Percentiles rank a stretch among this genome's conserved stretches.
Conservation (phyloP, 495 filamentous ascomycete species). For the Xylaria cubensis region DNA sequence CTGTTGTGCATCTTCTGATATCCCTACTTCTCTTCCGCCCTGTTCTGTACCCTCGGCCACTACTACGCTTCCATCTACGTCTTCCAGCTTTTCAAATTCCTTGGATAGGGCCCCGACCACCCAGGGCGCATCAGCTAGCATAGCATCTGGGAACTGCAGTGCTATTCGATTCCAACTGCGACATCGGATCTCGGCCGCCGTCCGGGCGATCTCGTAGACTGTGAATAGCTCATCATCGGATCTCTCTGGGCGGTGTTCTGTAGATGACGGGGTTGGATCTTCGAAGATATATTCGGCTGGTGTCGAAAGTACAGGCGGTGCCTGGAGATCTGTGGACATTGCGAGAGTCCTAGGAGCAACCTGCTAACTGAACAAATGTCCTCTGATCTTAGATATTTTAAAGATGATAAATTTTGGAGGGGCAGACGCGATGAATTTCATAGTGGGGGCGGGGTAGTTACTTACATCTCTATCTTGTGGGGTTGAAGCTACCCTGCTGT, state of each 20-base stretch:
- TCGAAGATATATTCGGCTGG: constrained; percentile 82
- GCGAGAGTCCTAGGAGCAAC: neutral
- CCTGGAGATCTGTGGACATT: constrained; percentile 48
- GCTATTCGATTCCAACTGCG: constrained; percentile 79
- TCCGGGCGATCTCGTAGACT: constrained; percentile 87
- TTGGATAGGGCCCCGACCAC: constrained; percentile 73
- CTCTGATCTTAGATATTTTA: neutral
- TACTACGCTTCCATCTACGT: constrained; percentile 23
- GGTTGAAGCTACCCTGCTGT: too few relatives aligned
- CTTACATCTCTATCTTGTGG: too few relatives aligned
- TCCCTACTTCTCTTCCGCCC: neutral
- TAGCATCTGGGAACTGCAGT: constrained; percentile 91
- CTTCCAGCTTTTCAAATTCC: constrained; percentile 57
- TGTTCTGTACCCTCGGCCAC: neutral
- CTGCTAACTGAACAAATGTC: neutral
- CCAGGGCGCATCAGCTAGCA: constrained; percentile 83
- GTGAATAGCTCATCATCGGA: constrained; percentile 75
- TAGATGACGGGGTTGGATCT: constrained; percentile 49
- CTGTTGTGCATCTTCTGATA: constrained; percentile 18
- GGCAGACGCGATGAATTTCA: constrained; percentile 13
- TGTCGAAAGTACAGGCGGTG: constrained; percentile 83
- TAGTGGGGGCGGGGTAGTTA: constrained; percentile 26
- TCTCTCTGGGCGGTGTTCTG: constrained; percentile 47
- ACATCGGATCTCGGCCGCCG: constrained; percentile 72
- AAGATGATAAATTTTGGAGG: constrained; percentile 19